These are phyloP conservation scores for Trichophyton mentagrophytes DNA, from an alignment of 2,329 filamentous ascomycete species.

Conservation along the genomic window DNA sequence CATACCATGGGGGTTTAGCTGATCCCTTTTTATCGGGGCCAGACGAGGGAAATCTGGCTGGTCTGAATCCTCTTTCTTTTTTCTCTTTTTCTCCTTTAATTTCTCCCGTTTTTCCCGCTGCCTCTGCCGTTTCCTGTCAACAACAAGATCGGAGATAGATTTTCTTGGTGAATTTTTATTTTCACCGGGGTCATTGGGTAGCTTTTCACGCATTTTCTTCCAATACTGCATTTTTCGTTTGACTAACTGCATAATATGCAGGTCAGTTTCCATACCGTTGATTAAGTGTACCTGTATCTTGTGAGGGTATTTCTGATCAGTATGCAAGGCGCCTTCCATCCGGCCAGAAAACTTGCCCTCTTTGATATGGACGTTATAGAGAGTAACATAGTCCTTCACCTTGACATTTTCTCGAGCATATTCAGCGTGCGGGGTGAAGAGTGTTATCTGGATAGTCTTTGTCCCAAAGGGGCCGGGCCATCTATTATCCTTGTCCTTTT, in stretches of 20 bases:
- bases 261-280: slow-evolving; percentile 34
- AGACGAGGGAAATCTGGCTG: neutral
- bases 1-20: slow-evolving; percentile 34
- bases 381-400: slow-evolving; percentile 47
- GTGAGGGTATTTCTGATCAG: slow-evolving; percentile 40
- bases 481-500: slow-evolving; percentile 21
- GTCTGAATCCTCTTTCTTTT: slow-evolving; percentile 16
- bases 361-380: slow-evolving; percentile 64
- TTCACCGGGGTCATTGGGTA: slow-evolving; percentile 21
- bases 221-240: slow-evolving; percentile 54
- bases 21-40: slow-evolving; percentile 13
- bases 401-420: slow-evolving; percentile 46
- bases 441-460: slow-evolving; percentile 55
- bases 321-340: slow-evolving; percentile 60
- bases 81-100: slow-evolving; percentile 17
- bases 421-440: slow-evolving; percentile 55
- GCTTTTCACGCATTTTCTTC: slow-evolving; percentile 30
- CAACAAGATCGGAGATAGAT: slow-evolving; percentile 11
- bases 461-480: slow-evolving; percentile 69
- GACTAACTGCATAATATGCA: slow-evolving; percentile 42
- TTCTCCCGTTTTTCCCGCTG: slow-evolving; percentile 20
- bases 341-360: slow-evolving; percentile 38
- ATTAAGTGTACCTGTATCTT: slow-evolving; percentile 50
- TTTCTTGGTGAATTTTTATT: slow-evolving; percentile 14
- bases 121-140: slow-evolving; percentile 23